Conservation (phyloP, 768 basidiomycete genomes). For the Tulasnella sp. region DNA sequence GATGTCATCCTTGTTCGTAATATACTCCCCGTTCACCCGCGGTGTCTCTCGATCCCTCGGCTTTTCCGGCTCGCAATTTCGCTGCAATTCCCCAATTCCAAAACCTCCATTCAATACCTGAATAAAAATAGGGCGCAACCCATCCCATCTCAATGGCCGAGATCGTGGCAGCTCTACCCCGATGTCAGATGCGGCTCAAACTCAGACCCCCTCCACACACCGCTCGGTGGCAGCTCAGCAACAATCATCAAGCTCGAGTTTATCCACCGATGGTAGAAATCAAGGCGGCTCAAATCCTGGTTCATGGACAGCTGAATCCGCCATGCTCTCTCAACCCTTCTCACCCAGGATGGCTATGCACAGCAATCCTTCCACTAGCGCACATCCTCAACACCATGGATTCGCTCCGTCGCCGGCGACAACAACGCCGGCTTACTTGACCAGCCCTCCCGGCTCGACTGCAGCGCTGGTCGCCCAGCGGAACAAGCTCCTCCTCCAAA, state of each 20-base stretch:
- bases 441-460: not conserved
- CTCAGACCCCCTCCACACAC: too few relatives aligned
- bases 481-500: conserved; percentile 6
- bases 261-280: too few relatives aligned
- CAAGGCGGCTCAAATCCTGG: too few relatives aligned
- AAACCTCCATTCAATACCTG: too few relatives aligned
- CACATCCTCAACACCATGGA: not conserved
- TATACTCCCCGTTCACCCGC: not conserved
- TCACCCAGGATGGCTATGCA: not conserved
- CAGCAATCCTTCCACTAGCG: conserved; percentile 6
- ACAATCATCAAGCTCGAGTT: too few relatives aligned
- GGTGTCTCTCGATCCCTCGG: not conserved
- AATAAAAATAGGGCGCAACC: too few relatives aligned
- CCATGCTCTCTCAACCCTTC: conserved; percentile 9
- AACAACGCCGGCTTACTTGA: not conserved
- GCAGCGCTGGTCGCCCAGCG: not conserved
- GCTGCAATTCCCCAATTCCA: too few relatives aligned
- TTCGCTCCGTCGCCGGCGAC: not conserved
- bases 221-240: too few relatives aligned
- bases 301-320: not conserved
- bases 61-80: not conserved
- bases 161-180: too few relatives aligned
- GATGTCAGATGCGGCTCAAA: too few relatives aligned
- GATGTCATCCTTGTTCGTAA: not conserved
- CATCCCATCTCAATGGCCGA: too few relatives aligned